phyloP scores from a whole-genome alignment of 495 filamentous ascomycete genomes.

The Aspergillus heteromorphus region DNA sequence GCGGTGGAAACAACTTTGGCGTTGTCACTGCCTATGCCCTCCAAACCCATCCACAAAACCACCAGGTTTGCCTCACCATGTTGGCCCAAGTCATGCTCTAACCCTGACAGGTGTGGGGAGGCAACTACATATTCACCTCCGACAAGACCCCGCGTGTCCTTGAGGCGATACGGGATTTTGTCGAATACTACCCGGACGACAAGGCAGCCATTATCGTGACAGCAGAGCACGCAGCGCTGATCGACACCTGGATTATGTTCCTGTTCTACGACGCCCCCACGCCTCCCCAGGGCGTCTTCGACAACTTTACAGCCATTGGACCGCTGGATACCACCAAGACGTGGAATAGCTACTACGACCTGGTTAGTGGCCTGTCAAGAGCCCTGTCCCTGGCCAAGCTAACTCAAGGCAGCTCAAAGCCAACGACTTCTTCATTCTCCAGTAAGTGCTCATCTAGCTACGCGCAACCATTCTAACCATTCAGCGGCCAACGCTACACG shows the following conservation, averaged over 20 bases:
- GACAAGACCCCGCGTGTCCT: conserved; percentile 40
- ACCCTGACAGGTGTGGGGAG: conserved; percentile 42
- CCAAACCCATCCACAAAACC: conserved; percentile 35
- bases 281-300: conserved; percentile 50
- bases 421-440: conserved; percentile 34
- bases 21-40: conserved; percentile 54
- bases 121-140: conserved; percentile 44
- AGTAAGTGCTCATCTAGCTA: conserved; percentile 16
- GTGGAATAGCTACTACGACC: conserved; percentile 47
- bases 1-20: conserved; percentile 56
- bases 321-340: conserved; percentile 45
- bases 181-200: conserved; percentile 44
- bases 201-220: conserved; percentile 52
- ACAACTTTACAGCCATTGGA: conserved; percentile 48
- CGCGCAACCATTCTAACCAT: conserved; percentile 6
- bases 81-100: background rate
- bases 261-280: conserved; percentile 58
- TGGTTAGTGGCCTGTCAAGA: conserved; percentile 26
- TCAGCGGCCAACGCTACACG: conserved; percentile 44
- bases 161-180: conserved; percentile 47
- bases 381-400: background rate
- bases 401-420: conserved; percentile 22
- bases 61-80: conserved; percentile 16
- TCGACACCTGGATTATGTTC: conserved; percentile 57
- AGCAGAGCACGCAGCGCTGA: conserved; percentile 40